Conservation (phyloP, 257 asterid species). For the Anisodus tanguticus region DNA sequence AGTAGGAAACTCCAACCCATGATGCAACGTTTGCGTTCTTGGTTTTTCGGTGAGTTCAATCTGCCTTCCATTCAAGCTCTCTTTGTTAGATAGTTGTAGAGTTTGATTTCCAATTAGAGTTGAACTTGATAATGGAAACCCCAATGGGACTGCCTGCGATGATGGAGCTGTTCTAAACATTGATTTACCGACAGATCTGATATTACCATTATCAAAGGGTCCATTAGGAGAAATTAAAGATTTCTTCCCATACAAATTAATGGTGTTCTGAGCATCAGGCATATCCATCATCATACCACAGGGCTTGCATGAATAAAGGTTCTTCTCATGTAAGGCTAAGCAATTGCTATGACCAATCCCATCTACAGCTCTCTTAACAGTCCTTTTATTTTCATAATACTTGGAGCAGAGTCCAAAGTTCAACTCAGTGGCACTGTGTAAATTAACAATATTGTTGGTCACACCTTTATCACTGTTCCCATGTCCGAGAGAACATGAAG, state of each 20-base stretch:
- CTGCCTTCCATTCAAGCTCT: constrained; percentile 26
- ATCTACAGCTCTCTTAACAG: constrained; percentile 39
- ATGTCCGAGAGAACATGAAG: constrained; percentile 34
- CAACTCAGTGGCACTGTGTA: constrained; percentile 39
- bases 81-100: constrained; percentile 35
- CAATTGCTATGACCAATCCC: constrained; percentile 36
- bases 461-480: constrained; percentile 36
- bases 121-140: constrained; percentile 41
- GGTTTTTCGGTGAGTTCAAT: constrained; percentile 40
- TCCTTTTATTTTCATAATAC: constrained; percentile 37
- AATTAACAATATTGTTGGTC: constrained; percentile 32
- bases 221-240: constrained; percentile 38
- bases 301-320: constrained; percentile 34
- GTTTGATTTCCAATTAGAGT: constrained; percentile 35
- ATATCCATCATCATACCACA: constrained; percentile 36
- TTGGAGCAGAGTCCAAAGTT: constrained; percentile 38
- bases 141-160: constrained; percentile 29
- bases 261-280: constrained; percentile 41
- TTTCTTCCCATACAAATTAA: constrained; percentile 40
- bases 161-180: constrained; percentile 32
- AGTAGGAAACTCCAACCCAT: constrained; percentile 38
- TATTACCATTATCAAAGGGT: constrained; percentile 31
- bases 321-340: constrained; percentile 42
- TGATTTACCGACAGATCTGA: constrained; percentile 37
- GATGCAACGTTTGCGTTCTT: constrained; percentile 37